These are phyloP conservation scores for Coccinonectria pachysandricola DNA, from an alignment of 2,329 filamentous ascomycete genomes.

Conservation along the genomic window DNA sequence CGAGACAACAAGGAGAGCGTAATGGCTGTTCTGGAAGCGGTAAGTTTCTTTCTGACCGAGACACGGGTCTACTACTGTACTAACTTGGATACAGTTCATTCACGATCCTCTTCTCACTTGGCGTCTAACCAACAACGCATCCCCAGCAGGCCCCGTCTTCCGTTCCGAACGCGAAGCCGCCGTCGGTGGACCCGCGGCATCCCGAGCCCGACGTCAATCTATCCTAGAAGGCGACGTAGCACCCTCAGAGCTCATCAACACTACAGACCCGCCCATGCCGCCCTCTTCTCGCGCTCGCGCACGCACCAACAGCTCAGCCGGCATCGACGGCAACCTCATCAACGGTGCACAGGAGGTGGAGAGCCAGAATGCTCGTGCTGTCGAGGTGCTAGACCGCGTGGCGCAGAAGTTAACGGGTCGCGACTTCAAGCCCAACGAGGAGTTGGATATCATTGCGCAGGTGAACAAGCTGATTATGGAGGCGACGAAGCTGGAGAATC, in stretches of 20 bases:
- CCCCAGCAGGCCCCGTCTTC: slow-evolving; percentile 58
- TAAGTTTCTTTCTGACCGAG: too few relatives aligned
- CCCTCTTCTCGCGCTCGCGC: slow-evolving; percentile 41
- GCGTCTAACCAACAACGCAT: slow-evolving; percentile 63
- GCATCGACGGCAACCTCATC: slow-evolving; percentile 23
- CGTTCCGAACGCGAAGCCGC: slow-evolving; percentile 47
- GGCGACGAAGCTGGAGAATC: slow-evolving; percentile 91
- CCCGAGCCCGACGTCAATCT: slow-evolving; percentile 53
- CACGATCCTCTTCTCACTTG: slow-evolving; percentile 98
- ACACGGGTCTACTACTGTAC: too few relatives aligned
- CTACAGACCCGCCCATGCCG: slow-evolving; percentile 33
- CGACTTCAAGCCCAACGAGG: slow-evolving; percentile 80
- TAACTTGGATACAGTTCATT: slow-evolving; percentile 59
- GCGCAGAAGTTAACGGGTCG: slow-evolving; percentile 91
- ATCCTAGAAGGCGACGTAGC: slow-evolving; percentile 56
- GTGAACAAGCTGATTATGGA: slow-evolving; percentile 92
- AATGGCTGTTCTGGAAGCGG: slow-evolving; percentile 95
- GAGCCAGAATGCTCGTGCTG: slow-evolving; percentile 82
- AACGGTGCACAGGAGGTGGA: slow-evolving; percentile 48
- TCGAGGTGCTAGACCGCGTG: slow-evolving; percentile 85
- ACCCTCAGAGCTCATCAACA: slow-evolving; percentile 47
- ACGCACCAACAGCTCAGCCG: slow-evolving; percentile 48
- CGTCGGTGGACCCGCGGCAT: slow-evolving; percentile 35
- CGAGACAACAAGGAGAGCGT: slow-evolving; percentile 96
- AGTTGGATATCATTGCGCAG: slow-evolving; percentile 76